These are phyloP conservation scores for Geosmithia putterillii DNA, from an alignment of 2,329 filamentous ascomycete species.

Conservation along the genomic window DNA sequence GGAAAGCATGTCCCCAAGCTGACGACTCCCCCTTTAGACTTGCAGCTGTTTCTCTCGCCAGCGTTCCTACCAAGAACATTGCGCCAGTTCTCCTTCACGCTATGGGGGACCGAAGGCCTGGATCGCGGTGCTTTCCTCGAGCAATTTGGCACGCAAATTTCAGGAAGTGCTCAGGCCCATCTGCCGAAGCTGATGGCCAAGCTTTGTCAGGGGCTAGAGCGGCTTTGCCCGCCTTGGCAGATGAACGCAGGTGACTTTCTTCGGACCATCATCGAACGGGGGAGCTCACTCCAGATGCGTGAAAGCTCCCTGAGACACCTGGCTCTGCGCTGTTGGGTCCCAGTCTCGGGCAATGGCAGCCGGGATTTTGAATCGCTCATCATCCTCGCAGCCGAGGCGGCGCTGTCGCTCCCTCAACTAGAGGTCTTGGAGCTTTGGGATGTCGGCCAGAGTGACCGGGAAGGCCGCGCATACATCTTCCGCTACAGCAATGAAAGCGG, in stretches of 20 bases:
- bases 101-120: constrained; percentile 4
- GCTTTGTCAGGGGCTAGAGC: constrained; percentile 5
- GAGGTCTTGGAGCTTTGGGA: constrained; percentile 7
- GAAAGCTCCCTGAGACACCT: constrained; percentile 5
- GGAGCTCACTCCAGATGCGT: background rate
- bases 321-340: constrained; percentile 4
- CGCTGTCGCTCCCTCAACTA: constrained; percentile 6
- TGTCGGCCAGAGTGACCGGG: constrained; percentile 3
- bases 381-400: constrained; percentile 6
- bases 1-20: constrained; percentile 4
- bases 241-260: constrained; percentile 7
- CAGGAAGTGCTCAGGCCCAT: constrained; percentile 3
- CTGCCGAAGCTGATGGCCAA: constrained; percentile 6
- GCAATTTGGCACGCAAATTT: background rate
- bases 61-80: constrained; percentile 6
- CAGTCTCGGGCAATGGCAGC: constrained; percentile 4
- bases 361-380: constrained; percentile 6
- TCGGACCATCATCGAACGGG: constrained; percentile 4
- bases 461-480: constrained; percentile 7
- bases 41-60: constrained; percentile 5
- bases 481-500: constrained; percentile 4
- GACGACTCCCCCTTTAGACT: constrained; percentile 4
- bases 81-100: constrained; percentile 6
- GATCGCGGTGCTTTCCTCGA: constrained; percentile 1
- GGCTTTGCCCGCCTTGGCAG: constrained; percentile 6